phyloP scores from a whole-genome alignment of 1,284 basidiomycete species.

The Cryptococcus depauperatus region DNA sequence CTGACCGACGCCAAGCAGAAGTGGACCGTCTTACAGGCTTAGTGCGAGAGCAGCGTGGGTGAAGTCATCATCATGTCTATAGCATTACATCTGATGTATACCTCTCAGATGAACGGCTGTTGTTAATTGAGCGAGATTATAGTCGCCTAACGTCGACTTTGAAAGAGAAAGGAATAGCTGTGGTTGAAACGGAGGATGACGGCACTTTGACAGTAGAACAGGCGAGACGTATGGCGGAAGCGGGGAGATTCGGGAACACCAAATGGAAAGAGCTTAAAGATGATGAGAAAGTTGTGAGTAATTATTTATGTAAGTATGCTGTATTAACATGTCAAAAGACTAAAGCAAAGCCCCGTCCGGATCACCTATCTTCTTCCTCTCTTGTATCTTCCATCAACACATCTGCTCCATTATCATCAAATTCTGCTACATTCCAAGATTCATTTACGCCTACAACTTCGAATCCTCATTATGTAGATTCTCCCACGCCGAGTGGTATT shows the following conservation, averaged over 20 bases:
- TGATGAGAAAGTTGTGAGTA: slow-evolving; percentile 16
- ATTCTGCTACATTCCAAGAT: slow-evolving; percentile 30
- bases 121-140: slow-evolving; percentile 31
- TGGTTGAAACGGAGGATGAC: slow-evolving; percentile 15
- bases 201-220: slow-evolving; percentile 14
- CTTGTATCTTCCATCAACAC: slow-evolving; percentile 22
- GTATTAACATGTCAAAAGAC: neutral
- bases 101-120: slow-evolving; percentile 30
- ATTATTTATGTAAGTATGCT: neutral
- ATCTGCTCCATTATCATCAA: slow-evolving; percentile 19
- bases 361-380: slow-evolving; percentile 19
- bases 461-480: slow-evolving; percentile 24
- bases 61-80: neutral
- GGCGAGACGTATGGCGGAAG: neutral
- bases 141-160: slow-evolving; percentile 20
- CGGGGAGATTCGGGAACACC: slow-evolving; percentile 9
- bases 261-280: slow-evolving; percentile 18
- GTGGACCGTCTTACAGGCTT: slow-evolving; percentile 61
- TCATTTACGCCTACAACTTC: slow-evolving; percentile 26
- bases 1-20: too few relatives aligned
- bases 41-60: slow-evolving; percentile 65
- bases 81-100: neutral
- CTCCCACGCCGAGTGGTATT: slow-evolving; percentile 14
- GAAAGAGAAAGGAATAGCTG: slow-evolving; percentile 25
- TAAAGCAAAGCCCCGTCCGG: neutral